phyloP scores from a whole-genome alignment of 768 basidiomycete species.

The Tricholoma hemisulphureum region DNA sequence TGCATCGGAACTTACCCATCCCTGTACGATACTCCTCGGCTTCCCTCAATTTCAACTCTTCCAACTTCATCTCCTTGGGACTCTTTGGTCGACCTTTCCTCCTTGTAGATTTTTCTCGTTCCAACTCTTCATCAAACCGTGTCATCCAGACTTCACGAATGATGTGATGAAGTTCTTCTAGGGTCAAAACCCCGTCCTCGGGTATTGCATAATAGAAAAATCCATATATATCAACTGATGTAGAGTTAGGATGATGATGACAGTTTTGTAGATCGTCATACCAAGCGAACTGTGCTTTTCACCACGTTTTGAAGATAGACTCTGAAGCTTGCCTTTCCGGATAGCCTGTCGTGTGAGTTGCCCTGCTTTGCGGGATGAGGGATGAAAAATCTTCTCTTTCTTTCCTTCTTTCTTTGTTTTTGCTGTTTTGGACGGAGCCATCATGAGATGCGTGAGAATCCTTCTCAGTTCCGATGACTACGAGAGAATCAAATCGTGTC shows the following conservation, averaged over 20 bases:
- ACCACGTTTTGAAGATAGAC: slow-evolving; percentile 50
- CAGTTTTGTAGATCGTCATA: slow-evolving; percentile 23
- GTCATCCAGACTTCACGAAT: slow-evolving; percentile 70
- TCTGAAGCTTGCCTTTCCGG: slow-evolving; percentile 66
- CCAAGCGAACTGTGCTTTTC: slow-evolving; percentile 59
- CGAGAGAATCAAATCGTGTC: slow-evolving; percentile 58
- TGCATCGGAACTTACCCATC: slow-evolving; percentile 52
- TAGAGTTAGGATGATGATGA: slow-evolving; percentile 3
- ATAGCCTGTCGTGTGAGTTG: slow-evolving; percentile 67
- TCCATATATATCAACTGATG: slow-evolving; percentile 62
- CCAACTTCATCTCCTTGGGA: slow-evolving; percentile 59
- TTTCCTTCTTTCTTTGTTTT: slow-evolving; percentile 36
- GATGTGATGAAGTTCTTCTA: slow-evolving; percentile 65
- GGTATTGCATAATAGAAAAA: slow-evolving; percentile 79
- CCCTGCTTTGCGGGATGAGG: slow-evolving; percentile 78
- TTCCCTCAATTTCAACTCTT: slow-evolving; percentile 69
- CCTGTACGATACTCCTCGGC: slow-evolving; percentile 76
- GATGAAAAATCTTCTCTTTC: slow-evolving; percentile 82
- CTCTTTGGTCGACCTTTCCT: slow-evolving; percentile 79
- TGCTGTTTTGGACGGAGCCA: slow-evolving; percentile 41
- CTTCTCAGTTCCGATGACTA: slow-evolving; percentile 34
- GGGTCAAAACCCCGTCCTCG: slow-evolving; percentile 51
- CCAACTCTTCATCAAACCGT: slow-evolving; percentile 65
- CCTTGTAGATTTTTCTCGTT: slow-evolving; percentile 56
- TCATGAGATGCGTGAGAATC: slow-evolving; percentile 12